phyloP scores from a whole-genome alignment of 148 eudicot species.

The Rhododendron griersonianum region DNA sequence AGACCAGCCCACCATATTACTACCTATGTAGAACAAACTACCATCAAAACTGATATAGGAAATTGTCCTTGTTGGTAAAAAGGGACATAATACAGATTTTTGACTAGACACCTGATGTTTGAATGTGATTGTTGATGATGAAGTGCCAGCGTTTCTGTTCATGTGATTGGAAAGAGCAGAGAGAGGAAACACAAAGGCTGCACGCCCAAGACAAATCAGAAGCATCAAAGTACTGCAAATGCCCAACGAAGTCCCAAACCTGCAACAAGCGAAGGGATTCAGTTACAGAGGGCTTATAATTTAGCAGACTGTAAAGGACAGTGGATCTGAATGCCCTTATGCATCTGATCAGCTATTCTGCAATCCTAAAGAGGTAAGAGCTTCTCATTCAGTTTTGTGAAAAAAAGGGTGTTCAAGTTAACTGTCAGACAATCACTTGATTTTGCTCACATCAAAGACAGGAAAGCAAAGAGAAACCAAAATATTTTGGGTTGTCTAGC shows the following conservation, averaged over 20 bases:
- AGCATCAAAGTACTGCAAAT: constrained; percentile 44
- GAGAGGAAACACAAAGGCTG: constrained; percentile 92
- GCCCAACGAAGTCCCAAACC: constrained; percentile 49
- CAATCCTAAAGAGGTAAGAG: not conserved
- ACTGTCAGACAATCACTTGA: not conserved
- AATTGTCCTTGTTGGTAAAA: not conserved
- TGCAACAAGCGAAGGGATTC: constrained; percentile 18
- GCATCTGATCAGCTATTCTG: not conserved
- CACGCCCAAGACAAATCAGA: constrained; percentile 76
- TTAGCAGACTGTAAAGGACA: not conserved
- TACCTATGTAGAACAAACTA: constrained; percentile 30
- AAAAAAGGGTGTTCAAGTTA: not conserved
- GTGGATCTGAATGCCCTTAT: not conserved
- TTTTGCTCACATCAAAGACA: not conserved
- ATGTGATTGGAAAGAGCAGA: constrained; percentile 66
- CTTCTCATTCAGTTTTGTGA: not conserved
- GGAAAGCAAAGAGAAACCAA: not conserved
- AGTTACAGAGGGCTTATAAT: too few relatives aligned
- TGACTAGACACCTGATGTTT: constrained; percentile 56
- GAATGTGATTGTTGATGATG: constrained; percentile 49
- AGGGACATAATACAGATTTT: not conserved
- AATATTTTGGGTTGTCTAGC: not conserved
- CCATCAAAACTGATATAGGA: not conserved
- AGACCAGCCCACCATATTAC: constrained; percentile 99
- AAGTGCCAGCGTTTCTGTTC: constrained; percentile 34